Percentiles rank a stretch among this genome's conserved stretches.
Evolutionary conservation across 2,329 filamentous ascomycete species (phyloP).

Genomic region (Boeremia exigua): DNA sequence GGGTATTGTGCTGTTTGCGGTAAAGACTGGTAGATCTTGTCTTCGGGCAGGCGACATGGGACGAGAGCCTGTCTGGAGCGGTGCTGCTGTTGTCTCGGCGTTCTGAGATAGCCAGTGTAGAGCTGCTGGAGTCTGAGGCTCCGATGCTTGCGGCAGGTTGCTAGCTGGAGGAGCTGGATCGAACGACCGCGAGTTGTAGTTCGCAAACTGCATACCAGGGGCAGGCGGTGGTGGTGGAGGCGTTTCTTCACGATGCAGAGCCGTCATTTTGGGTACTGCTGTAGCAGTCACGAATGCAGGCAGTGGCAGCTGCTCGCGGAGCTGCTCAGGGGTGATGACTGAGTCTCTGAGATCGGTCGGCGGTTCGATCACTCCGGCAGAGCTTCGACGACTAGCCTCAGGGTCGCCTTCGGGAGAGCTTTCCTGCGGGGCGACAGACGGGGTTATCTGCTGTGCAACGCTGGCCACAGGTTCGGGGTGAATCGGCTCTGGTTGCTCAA

Average conservation of each 20-base stretch:
- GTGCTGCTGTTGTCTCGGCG: slow-evolving; percentile 21
- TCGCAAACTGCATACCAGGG: slow-evolving; percentile 41
- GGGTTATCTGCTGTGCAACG: slow-evolving; percentile 9
- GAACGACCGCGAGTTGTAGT: slow-evolving; percentile 36
- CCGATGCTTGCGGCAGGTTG: not conserved
- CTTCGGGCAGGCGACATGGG: slow-evolving; percentile 42
- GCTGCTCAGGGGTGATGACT: slow-evolving; percentile 43
- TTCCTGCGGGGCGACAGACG: not conserved
- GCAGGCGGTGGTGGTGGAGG: slow-evolving; percentile 47
- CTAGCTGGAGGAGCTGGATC: slow-evolving; percentile 7
- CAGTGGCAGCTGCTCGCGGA: slow-evolving; percentile 45
- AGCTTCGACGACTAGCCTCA: slow-evolving; percentile 24
- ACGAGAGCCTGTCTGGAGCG: slow-evolving; percentile 11
- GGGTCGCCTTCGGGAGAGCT: not conserved
- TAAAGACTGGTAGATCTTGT: slow-evolving; percentile 57
- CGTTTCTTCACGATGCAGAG: slow-evolving; percentile 45
- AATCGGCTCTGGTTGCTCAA: slow-evolving; percentile 40
- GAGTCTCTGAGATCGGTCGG: slow-evolving; percentile 41
- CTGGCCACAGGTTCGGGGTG: slow-evolving; percentile 16
- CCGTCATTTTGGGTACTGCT: slow-evolving; percentile 27
- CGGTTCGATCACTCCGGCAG: slow-evolving; percentile 30
- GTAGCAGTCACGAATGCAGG: slow-evolving; percentile 37
- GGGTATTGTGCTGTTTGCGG: slow-evolving; percentile 47
- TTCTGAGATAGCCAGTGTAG: slow-evolving; percentile 45
- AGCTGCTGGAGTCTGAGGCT: slow-evolving; percentile 24